Evolutionary conservation across 768 basidiomycete genomes (phyloP), one percentile per base, ranked within the genome.

Genomic region (Leucogyrophana mollusca): DNA sequence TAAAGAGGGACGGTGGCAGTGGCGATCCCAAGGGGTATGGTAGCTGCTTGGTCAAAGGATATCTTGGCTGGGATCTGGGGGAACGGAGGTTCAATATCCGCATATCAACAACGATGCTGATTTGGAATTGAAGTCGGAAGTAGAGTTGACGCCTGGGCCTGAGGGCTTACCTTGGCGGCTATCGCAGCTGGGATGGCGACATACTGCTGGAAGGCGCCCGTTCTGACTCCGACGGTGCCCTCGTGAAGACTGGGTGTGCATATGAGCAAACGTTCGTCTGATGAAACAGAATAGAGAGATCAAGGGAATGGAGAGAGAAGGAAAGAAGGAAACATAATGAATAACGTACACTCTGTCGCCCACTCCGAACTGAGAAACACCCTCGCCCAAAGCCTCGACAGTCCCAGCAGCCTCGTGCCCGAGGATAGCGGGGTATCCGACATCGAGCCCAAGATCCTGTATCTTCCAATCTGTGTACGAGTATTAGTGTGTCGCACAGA

Each of bases 381-480:
- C 60, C 21, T 55, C 53, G 9, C 67, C 67, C 21, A 66, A 50
- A 24, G 50, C 50, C 14, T 51, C 52, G 18, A 69, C 57, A 11
- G 47, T 47, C 11, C 67, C 67, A 0, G 65, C 56, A 14, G 46
- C 46, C 35, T 66, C 65, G 9, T 22, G 16, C 2, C 65, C 65
- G 11, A 58, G 16, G 18, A 62, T 34, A 18, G 48, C 44, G 20
- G 56, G 63, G 42, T 39, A 63, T 27, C 58, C 34, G 43, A 53
- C 40, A 27, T 60, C 59, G 11, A 56, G 27, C 18, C 57, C 61
- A 30, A 55, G 59, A 41, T 53, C 62, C 40, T 70, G 70, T 11
- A 74, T 61, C 53, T 73, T 73, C 71, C 73, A 74, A 47, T 79
- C 69, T 30, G 27, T 13, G 7, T 6, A 7, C 6, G 6, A 30